Evolutionary conservation across 805 yeast species (phyloP), one percentile per base, ranked within the genome.

Genomic region (Cyberlindnera saturnus): DNA sequence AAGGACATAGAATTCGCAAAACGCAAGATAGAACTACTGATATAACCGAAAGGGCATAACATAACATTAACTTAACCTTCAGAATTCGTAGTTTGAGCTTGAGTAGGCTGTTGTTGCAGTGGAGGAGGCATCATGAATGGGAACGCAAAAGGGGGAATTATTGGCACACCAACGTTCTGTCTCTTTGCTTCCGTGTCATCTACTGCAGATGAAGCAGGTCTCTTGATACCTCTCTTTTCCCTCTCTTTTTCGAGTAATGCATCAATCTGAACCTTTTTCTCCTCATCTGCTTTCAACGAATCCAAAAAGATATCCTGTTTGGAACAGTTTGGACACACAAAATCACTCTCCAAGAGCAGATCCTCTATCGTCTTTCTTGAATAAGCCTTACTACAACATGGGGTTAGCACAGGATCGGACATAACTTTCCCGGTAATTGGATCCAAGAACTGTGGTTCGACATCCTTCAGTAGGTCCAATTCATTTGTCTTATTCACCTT

Each of bases 261-360:
- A 28, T 74, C 64, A 16, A 90, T 74, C 43, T 76, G 71, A 29
- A 64, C 61, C 43, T 75, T 75, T 58, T 79, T 67, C n/a, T 75
- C 86, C 38, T 70, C 69, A 57, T 87, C 89, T 1, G 72, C 69
- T 5, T 70, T 68, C 37, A 91, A 67, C 15, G 81, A 74, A 62
- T 91, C 99, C 39, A 91, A 69, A 47, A 79, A 79, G 1, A 86
- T 72, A 45, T 89, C 96, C 19, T 76, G 79, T 15, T 71, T 74
- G 3, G 74, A 77, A 67, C 99, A 91, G 50, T 79, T 81, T 5
- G 99, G 98, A 65, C 99, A 91, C 32, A 77, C 79, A 65, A 91
- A 91, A 57, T 91, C 98, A 43, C 79, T 75, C 23, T 86, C 95
- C 41, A 91, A 71, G 20, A 91, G 66, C 7, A 73, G 61, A 48